Evolutionary conservation across 805 yeast genomes (phyloP), one percentile per base, ranked within the genome.

Genomic region (Vanderwaltozyma verrucispora): DNA sequence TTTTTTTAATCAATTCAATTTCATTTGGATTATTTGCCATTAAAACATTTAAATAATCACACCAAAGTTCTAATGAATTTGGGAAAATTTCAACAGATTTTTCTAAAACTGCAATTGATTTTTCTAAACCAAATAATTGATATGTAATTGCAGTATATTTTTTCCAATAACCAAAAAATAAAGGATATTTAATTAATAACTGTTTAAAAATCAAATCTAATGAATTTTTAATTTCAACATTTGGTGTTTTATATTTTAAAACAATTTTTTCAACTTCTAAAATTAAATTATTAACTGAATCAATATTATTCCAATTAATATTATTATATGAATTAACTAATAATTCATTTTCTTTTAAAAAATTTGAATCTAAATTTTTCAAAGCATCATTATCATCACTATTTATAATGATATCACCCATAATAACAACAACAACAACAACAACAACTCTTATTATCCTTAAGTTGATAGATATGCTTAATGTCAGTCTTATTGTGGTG

Each of bases 61-160:
- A 49, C 89, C 89, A 81, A 1, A 82, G 58, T 12, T 75, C 81
- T n/a, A 80, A 45, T 5, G 81, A 75, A 26, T 63, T 60, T 2
- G 84, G 83, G 44, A 71, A 75, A 0, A 63, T 58, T 6, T 60
- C 62, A 5, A 77, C 67, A 0, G 77, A 65, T 25, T 58, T 60
- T 0, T 53, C 48, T 31, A 79, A 48, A 0, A 72, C 58, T 3
- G 54, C 53, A 2, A 77, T 58, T 2, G 83, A 75, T 1, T 64
- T 64, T 2, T 67, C 63, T 2, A 71, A 51, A 0, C 86, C 87
- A 44, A 67, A 66, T 28, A 77, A 40, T 43, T 77, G 75, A 43
- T 70, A 75, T 39, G 69, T 73, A 2, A 80, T 50, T 0, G 76
- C 64, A 40, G 71, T 71, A 51, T 67, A 79, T 38, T 68, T 66